Evolutionary conservation across 2,329 filamentous ascomycete species (phyloP).

Genomic region (Hypoxylon sp.): DNA sequence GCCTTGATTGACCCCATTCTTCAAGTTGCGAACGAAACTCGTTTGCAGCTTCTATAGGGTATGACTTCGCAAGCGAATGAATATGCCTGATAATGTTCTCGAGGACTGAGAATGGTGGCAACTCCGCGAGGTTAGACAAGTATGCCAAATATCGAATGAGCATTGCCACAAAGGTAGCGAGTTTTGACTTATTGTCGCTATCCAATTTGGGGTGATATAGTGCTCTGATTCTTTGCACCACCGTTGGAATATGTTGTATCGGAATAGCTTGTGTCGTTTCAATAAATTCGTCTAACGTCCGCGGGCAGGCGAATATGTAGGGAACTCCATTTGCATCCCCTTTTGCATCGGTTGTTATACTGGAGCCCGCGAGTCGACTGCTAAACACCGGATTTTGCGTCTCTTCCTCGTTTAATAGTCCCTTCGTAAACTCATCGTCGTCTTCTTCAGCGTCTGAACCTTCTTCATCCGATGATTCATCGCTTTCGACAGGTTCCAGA

Average conservation of each 20-base stretch:
- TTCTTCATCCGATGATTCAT: slow-evolving; percentile 62
- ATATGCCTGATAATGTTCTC: slow-evolving; percentile 88
- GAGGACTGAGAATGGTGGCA: slow-evolving; percentile 70
- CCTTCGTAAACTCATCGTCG: slow-evolving; percentile 78
- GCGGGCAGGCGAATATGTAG: slow-evolving; percentile 87
- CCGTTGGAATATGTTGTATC: slow-evolving; percentile 72
- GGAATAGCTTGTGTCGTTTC: slow-evolving; percentile 70
- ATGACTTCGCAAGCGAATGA: slow-evolving; percentile 90
- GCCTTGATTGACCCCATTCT: slow-evolving; percentile 58
- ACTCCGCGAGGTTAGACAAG: slow-evolving; percentile 53
- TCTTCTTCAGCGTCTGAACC: slow-evolving; percentile 52
- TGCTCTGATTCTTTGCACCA: slow-evolving; percentile 88
- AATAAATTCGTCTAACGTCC: slow-evolving; percentile 77
- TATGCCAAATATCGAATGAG: slow-evolving; percentile 70
- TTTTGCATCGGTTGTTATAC: slow-evolving; percentile 55
- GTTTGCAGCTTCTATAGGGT: slow-evolving; percentile 78
- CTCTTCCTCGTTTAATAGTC: slow-evolving; percentile 68
- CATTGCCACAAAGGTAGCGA: slow-evolving; percentile 71
- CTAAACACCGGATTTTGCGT: slow-evolving; percentile 61
- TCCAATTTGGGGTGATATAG: slow-evolving; percentile 91
- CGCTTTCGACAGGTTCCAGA: slow-evolving; percentile 64
- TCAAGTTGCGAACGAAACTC: slow-evolving; percentile 79
- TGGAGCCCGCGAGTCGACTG: slow-evolving; percentile 41
- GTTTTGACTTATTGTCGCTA: slow-evolving; percentile 83
- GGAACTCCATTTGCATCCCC: slow-evolving; percentile 69